Percentiles rank a stretch among this genome's conserved stretches.
These are phyloP conservation scores for Fomitopsis palustris DNA, from an alignment of 1,284 basidiomycete species.

Conservation along the genomic window DNA sequence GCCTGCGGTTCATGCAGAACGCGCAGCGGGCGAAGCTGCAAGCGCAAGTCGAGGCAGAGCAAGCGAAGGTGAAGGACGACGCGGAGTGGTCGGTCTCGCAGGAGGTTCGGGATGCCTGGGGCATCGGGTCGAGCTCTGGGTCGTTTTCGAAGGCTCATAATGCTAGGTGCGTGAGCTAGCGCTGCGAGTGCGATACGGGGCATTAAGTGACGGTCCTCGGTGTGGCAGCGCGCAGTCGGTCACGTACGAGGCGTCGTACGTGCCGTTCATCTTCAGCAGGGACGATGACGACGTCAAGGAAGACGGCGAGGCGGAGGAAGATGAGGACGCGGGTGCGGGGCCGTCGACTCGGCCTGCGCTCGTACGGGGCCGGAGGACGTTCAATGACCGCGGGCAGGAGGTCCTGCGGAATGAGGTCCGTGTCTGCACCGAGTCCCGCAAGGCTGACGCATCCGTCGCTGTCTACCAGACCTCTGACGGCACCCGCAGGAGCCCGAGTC, in stretches of 20 bases:
- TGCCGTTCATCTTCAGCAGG: conserved; percentile 63
- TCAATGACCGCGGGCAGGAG: conserved; percentile 40
- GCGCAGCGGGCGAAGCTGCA: conserved; percentile 54
- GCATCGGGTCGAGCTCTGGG: conserved; percentile 23
- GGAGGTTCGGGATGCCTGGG: conserved; percentile 59
- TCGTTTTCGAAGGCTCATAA: neutral
- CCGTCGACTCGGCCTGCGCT: conserved; percentile 22
- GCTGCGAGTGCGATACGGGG: no score
- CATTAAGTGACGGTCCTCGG: neutral
- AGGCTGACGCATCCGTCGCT: neutral
- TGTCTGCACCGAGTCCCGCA: neutral
- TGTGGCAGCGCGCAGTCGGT: conserved; percentile 27
- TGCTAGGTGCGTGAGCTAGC: neutral
- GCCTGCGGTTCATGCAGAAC: conserved; percentile 77
- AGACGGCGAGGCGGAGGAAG: conserved; percentile 19
- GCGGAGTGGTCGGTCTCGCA: conserved; percentile 65
- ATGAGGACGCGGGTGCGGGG: conserved; percentile 9
- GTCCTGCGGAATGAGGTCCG: conserved; percentile 24
- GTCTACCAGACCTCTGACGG: neutral
- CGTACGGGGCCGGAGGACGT: conserved; percentile 39
- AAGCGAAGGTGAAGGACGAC: conserved; percentile 61
- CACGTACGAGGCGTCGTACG: conserved; percentile 62
- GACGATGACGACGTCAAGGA: conserved; percentile 20
- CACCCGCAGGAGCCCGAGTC: neutral
- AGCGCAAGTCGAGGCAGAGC: conserved; percentile 46